Base-by-base conservation (phyloP, 2,329 filamentous ascomycete species). In the Colletotrichum caudatum region DNA sequence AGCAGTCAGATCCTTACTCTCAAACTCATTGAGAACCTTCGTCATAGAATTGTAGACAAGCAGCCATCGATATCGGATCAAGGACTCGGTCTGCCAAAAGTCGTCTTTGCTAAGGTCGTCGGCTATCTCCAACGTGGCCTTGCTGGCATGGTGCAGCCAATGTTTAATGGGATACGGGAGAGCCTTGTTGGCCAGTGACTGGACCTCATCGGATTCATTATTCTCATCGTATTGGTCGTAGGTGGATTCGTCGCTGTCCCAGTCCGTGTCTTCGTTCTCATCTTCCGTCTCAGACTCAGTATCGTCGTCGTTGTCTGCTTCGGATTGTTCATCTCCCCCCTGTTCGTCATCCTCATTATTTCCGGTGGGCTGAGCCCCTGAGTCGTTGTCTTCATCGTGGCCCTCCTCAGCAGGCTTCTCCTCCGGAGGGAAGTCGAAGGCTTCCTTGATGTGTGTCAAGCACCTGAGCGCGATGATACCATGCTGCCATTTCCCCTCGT, bases 401-500 rank as follows among this genome's bases (percentile, higher is more conserved):
- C 3, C 53, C 35, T 72, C 66, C 18, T 54, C 50, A 1, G 16
- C 26, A 33, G 61, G 41, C 37, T 71, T 71, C 57, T 66, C 66
- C 9, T 37, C 41, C 3, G 51, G 18, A 18, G 76, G 76, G 26
- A 79, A 81, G 57, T 78, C 75, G 14, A 83, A 80, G 0, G 53
- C 66, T 5, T 82, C 79, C 48, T 80, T 79, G 11, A 84, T 62
- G 39, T 84, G 81, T 2, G 79, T 77, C 64, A 84, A 81, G 0
- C 79, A 79, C 12, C 82, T 76, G 5, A 83, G 75, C 2, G 80
- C 79, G 4, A 84, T 74, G 2, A 84, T 79, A 2, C 82, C 82
- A n/a, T 84, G 82, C 50, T 84, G 82, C 74, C 81, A 79, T 62
- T 80, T 82, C 18, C 78, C 80, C 16, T 81, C 82, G 50, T 84